A percentile compares a stretch with the other conserved stretches of the same genome.
Conservation (phyloP, 1,284 basidiomycete genomes). For the Inonotus obliquus region DNA sequence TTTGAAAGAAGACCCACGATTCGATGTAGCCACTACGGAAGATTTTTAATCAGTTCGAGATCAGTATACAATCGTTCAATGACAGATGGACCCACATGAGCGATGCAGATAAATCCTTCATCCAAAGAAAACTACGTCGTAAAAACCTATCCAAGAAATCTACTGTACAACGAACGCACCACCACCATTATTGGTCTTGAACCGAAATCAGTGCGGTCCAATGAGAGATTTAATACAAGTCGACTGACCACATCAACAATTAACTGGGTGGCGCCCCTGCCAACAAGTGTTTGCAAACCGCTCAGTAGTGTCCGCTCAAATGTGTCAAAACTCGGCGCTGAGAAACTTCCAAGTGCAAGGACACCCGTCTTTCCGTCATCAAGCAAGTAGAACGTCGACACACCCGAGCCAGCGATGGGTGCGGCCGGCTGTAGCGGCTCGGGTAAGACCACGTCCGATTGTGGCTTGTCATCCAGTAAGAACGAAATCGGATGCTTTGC, state of each 20-base stretch:
- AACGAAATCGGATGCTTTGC: constrained; percentile 44
- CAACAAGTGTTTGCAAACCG: constrained; percentile 46
- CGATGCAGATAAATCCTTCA: constrained; percentile 53
- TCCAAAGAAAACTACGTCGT: background rate
- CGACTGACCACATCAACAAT: constrained; percentile 51
- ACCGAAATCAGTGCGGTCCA: background rate
- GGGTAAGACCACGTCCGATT: constrained; percentile 47
- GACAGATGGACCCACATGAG: constrained; percentile 40
- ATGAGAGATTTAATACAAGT: background rate
- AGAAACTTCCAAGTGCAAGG: constrained; percentile 56
- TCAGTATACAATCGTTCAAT: background rate
- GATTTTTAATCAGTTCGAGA: background rate
- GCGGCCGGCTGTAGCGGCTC: constrained; percentile 38
- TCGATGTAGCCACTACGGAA: constrained; percentile 52
- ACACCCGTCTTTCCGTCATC: constrained; percentile 53
- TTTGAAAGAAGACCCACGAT: constrained; percentile 37
- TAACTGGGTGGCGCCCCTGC: constrained; percentile 44
- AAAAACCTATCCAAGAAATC: background rate
- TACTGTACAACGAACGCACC: constrained; percentile 29
- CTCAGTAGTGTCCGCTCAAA: constrained; percentile 43
- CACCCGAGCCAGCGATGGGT: constrained; percentile 41
- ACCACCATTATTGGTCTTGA: constrained; percentile 55
- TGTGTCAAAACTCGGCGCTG: constrained; percentile 36
- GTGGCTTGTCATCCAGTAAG: constrained; percentile 43
- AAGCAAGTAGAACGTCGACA: constrained; percentile 52